Evolutionary conservation across 2,329 filamentous ascomycete genomes (phyloP).

Genomic region (Diaporthe capsici): DNA sequence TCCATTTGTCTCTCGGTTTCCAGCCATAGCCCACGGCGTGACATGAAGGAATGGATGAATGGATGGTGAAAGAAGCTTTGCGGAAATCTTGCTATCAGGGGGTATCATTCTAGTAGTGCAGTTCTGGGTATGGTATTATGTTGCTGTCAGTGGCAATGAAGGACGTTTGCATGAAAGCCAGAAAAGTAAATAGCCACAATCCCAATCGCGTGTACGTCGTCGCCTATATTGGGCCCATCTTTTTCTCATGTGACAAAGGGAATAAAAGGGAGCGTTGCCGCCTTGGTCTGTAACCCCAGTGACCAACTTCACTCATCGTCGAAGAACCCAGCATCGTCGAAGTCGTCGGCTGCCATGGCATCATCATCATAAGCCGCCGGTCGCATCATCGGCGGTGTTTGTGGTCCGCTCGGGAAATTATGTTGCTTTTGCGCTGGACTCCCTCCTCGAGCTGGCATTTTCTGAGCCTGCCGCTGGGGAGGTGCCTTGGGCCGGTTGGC

Average conservation of each 20-base stretch:
- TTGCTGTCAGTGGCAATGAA: constrained; percentile 16
- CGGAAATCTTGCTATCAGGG: constrained; percentile 38
- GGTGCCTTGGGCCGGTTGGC: constrained; percentile 55
- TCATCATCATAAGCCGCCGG: constrained; percentile 72
- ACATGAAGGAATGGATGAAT: constrained; percentile 1
- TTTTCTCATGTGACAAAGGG: constrained; percentile 33
- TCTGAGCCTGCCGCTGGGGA: constrained; percentile 55
- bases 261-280: constrained; percentile 8
- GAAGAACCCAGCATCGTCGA: constrained; percentile 70
- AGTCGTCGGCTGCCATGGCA: constrained; percentile 67
- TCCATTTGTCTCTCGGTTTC: constrained; percentile 21
- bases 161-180: constrained; percentile 22
- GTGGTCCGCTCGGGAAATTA: constrained; percentile 54
- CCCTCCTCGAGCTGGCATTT: constrained; percentile 52
- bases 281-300: background rate
- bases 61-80: constrained; percentile 32
- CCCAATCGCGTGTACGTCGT: constrained; percentile 24
- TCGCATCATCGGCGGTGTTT: constrained; percentile 75
- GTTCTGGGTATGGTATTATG: constrained; percentile 34
- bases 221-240: constrained; percentile 4
- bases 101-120: constrained; percentile 47
- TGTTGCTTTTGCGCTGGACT: constrained; percentile 60
- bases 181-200: constrained; percentile 15
- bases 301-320: constrained; percentile 45
- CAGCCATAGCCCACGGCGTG: background rate